Percentiles rank a stretch among this genome's conserved stretches.
Conservation (phyloP, 805 yeast genomes). For the Scheffersomyces stipitis region DNA sequence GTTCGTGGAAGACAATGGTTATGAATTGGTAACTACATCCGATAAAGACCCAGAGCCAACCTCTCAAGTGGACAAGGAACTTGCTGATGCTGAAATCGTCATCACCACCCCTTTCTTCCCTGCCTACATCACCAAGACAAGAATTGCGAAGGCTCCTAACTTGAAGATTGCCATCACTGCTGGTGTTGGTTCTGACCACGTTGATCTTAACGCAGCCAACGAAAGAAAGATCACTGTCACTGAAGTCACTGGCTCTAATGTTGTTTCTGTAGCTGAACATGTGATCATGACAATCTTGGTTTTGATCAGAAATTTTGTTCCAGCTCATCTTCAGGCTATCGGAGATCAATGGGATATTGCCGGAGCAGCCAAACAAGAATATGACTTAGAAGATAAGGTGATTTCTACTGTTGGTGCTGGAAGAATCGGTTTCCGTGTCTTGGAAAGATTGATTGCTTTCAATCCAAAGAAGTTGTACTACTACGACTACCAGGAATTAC, state of each 20-base stretch:
- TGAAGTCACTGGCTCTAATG: constrained; percentile 84
- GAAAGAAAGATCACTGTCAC: constrained; percentile 63
- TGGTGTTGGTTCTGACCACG: constrained; percentile 84
- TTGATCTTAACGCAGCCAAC: constrained; percentile 69
- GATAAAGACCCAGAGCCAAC: constrained; percentile 63
- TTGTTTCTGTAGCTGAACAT: constrained; percentile 79
- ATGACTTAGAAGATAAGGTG: constrained; percentile 73
- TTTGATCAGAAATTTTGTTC: constrained; percentile 74
- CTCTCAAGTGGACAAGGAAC: constrained; percentile 60
- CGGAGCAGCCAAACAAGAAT: constrained; percentile 64
- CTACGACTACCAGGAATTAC: constrained; percentile 71
- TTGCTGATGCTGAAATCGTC: constrained; percentile 71
- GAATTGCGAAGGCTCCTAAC: constrained; percentile 68
- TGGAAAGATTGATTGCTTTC: constrained; percentile 70
- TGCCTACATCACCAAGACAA: constrained; percentile 65
- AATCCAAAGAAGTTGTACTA: constrained; percentile 72
- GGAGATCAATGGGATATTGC: constrained; percentile 75
- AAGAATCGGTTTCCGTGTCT: constrained; percentile 74
- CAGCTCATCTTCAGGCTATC: constrained; percentile 70
- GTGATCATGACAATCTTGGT: constrained; percentile 71
- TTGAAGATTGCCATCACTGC: constrained; percentile 73
- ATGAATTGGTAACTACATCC: constrained; percentile 61
- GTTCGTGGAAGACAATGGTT: constrained; percentile 67
- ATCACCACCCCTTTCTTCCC: constrained; percentile 86
- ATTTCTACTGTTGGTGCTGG: constrained; percentile 83